Base-by-base conservation (phyloP, 345 rosid genomes). In the Nasturtium officinale region DNA sequence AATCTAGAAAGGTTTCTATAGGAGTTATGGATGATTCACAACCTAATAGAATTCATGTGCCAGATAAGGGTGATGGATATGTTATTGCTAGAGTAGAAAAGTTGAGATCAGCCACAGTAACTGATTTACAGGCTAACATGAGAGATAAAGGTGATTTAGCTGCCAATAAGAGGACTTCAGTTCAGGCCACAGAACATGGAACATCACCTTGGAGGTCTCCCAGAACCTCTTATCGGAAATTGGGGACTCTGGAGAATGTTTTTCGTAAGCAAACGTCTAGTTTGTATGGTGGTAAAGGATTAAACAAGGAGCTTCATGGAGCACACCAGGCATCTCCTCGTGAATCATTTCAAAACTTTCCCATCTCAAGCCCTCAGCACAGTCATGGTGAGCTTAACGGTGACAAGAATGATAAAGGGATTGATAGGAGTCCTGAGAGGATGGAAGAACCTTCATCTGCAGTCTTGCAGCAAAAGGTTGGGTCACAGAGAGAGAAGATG, bases 1-100 rank as follows among this genome's bases (percentile, higher is more conserved):
- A 90, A 59, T 75, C 86, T 29, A 86, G 92, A 73, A 95, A 95
- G 86, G 82, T 90, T 26, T 91, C 96, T 21, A 85, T 95, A 30
- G 99, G 99, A 78, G 82, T 95, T 68, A 61, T 77, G 78, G 75
- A 71, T 8, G 92, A 86, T 72, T 73, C 91, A 55, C 75, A 47
- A 30, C 75, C 81, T 23, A 83, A 77, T 80, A 83, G 77, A 82
- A 79, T 79, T 57, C 59, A 56, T 56, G 79, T 38, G 79, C 47
- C 72, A 28, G 67, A 67, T 42, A 77, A 78, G 74, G 79, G 38
- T 76, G 77, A 71, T 69, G 77, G 65, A 53, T 72, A 37, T 64
- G 57, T 58, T 48, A 43, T 66, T 56, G 72, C 83, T 42, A 63
- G 77, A 32, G 72, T 54, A 54, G 80, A 84, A 23, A 80, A 51